Evolutionary conservation across 2,329 filamentous ascomycete species (phyloP).

Genomic region (Fusarium albidum): DNA sequence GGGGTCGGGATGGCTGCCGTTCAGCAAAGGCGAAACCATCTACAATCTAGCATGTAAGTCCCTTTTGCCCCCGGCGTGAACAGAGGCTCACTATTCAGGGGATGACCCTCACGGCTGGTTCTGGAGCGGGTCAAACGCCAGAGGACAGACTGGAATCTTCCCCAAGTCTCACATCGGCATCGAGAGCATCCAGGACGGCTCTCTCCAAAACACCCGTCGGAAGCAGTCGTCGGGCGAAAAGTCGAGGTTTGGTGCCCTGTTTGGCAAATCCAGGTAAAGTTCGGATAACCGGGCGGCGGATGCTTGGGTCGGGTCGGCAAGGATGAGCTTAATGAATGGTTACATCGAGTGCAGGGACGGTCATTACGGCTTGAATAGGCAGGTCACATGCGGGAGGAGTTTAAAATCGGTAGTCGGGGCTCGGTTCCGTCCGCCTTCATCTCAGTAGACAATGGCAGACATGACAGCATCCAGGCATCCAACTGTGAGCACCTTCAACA

Average conservation of each 20-base stretch:
- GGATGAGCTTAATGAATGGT: too few relatives aligned
- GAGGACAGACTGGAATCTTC: slow-evolving; percentile 46
- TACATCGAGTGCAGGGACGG: too few relatives aligned
- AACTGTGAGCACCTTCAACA: too few relatives aligned
- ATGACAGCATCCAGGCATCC: too few relatives aligned
- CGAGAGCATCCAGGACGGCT: slow-evolving; percentile 18
- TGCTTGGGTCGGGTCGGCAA: too few relatives aligned
- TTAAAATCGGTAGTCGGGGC: too few relatives aligned
- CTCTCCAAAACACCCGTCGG: slow-evolving; percentile 1
- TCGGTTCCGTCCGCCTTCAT: too few relatives aligned
- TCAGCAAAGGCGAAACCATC: slow-evolving; percentile 59
- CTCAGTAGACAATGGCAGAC: too few relatives aligned
- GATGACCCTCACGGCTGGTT: slow-evolving; percentile 46
- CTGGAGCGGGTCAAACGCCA: slow-evolving; percentile 47
- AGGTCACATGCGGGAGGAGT: too few relatives aligned
- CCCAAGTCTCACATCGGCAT: slow-evolving; percentile 34
- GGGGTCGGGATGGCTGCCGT: slow-evolving; percentile 25
- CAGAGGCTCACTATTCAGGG: not conserved
- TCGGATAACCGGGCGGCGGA: too few relatives aligned
- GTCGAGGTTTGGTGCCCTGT: slow-evolving; percentile 2
- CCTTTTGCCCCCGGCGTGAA: not conserved
- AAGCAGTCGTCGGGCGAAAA: not conserved
- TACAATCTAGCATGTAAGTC: slow-evolving; percentile 52
- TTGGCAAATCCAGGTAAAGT: slow-evolving; percentile 2
- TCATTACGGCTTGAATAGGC: too few relatives aligned